Percentiles rank a stretch among this genome's conserved stretches.
These are phyloP conservation scores for Macroventuria anomochaeta DNA, from an alignment of 2,329 filamentous ascomycete species.

Conservation along the genomic window DNA sequence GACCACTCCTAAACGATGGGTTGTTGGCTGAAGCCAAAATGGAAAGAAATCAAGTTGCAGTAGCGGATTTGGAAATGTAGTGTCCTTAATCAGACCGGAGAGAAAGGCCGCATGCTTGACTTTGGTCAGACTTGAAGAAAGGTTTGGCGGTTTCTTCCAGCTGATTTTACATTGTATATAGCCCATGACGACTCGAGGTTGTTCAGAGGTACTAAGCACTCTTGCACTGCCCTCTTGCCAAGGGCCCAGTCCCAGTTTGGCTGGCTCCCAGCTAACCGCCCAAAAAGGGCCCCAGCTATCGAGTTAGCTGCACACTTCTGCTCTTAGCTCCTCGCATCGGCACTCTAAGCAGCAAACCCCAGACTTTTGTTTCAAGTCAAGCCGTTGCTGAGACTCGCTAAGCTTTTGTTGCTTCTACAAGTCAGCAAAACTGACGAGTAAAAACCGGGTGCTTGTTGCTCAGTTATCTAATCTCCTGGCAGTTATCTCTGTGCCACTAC, in stretches of 20 bases:
- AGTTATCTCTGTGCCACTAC: too few relatives aligned
- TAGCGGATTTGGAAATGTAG: too few relatives aligned
- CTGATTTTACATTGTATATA: too few relatives aligned
- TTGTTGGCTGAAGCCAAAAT: too few relatives aligned
- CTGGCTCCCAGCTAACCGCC: conserved; percentile 7
- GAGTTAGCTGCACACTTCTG: background rate
- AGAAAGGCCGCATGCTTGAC: too few relatives aligned
- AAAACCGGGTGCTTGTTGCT: too few relatives aligned
- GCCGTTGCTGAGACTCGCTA: conserved; percentile 11
- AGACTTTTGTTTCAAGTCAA: conserved; percentile 8
- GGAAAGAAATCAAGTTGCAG: conserved; percentile 2
- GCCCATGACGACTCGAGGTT: conserved; percentile 15
- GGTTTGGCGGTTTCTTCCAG: too few relatives aligned
- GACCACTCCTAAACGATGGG: background rate
- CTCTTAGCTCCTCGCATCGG: background rate
- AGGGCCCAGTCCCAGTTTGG: conserved; percentile 4
- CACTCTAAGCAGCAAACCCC: background rate
- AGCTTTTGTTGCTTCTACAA: conserved; percentile 12
- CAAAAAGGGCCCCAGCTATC: conserved; percentile 4
- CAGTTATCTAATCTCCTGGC: too few relatives aligned
- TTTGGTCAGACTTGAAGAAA: too few relatives aligned
- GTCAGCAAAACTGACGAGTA: too few relatives aligned
- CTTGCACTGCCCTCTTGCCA: conserved; percentile 17
- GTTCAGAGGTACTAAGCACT: conserved; percentile 1
- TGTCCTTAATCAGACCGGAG: too few relatives aligned